Evolutionary conservation across 495 filamentous ascomycete species (phyloP), one percentile per base, ranked within the genome.

Genomic region (Hypoxylon subgilvum): DNA sequence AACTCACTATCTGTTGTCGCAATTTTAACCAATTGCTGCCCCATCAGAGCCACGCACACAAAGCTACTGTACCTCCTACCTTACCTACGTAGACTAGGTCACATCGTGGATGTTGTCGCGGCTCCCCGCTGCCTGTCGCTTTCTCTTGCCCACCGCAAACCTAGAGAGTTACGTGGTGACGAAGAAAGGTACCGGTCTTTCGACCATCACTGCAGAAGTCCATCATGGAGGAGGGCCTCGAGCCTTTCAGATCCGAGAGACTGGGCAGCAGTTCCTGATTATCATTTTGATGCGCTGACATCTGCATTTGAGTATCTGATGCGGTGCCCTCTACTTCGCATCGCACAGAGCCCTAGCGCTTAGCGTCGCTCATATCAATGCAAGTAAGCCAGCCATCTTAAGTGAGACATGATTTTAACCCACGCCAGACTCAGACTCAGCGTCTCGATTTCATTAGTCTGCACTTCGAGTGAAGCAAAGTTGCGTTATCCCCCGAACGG

Each of bases 21-120:
- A 54, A 16, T 45, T 42, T 27, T 48, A 31, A 39, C 48, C 23
- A 63, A 31, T 42, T 49, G 47, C 39, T 13, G 14, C 32, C 12
- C 50, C 34, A 30, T 36, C 42, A 28, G 32, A 38, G 32, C 58
- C 58, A 55, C 58, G 36, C 16, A 31, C 18, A 44, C 25, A 48
- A 42, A 48, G 27, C 35, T 48, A n/a, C n/a, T n/a, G n/a, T n/a
- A n/a, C n/a, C n/a, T n/a, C n/a, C n/a, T n/a, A n/a, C n/a, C n/a
- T n/a, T n/a, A 22, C 41, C 9, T 54, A 35, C 43, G 43, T 56
- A 23, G 25, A 27, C 17, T 35, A 34, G 3, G 35, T 21, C 44
- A 56, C 19, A 32, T n/a, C n/a, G n/a, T n/a, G n/a, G n/a, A n/a
- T 41, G 36, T 42, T 16, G 35, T 19, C 17, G 25, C 39, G 35